These are phyloP conservation scores for Paraphoma chrysanthemicola DNA, from an alignment of 2,329 filamentous ascomycete species.

Conservation along the genomic window DNA sequence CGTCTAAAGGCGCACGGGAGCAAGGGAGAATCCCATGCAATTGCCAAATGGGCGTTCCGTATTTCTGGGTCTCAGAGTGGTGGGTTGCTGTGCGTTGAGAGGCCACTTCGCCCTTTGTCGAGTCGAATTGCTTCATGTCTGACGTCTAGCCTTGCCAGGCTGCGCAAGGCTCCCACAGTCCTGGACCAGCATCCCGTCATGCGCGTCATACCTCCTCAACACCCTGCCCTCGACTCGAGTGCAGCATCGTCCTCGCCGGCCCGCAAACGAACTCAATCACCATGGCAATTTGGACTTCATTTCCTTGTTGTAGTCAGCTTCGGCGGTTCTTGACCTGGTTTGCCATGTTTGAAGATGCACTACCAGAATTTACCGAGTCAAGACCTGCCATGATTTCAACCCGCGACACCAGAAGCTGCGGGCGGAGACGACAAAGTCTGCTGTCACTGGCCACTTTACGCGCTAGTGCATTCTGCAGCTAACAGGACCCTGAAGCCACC, in stretches of 20 bases:
- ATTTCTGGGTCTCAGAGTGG: constrained; percentile 11
- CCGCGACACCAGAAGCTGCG: constrained; percentile 6
- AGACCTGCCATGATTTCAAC: background rate
- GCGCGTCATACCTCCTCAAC: constrained; percentile 2
- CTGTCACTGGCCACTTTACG: constrained; percentile 10
- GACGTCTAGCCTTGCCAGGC: background rate
- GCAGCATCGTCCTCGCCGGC: background rate
- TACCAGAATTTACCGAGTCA: background rate
- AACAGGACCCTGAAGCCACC: constrained; percentile 19
- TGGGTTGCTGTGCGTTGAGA: background rate
- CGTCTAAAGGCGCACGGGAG: constrained; percentile 18
- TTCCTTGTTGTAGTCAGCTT: background rate
- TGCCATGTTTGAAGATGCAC: background rate
- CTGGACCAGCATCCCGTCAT: background rate
- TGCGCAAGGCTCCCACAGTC: background rate
- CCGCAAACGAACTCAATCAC: background rate
- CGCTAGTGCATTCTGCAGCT: constrained; percentile 16
- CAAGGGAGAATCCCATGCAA: constrained; percentile 8
- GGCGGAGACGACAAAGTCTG: background rate
- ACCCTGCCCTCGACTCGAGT: background rate
- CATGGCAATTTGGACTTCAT: background rate
- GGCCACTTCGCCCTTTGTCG: background rate
- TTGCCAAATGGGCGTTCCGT: constrained; percentile 9
- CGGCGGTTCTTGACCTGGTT: background rate
- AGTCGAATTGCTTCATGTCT: constrained; percentile 5